Evolutionary conservation across 2,329 filamentous ascomycete species (phyloP), one percentile per base, ranked within the genome.

Genomic region (Diplocarpon mali): DNA sequence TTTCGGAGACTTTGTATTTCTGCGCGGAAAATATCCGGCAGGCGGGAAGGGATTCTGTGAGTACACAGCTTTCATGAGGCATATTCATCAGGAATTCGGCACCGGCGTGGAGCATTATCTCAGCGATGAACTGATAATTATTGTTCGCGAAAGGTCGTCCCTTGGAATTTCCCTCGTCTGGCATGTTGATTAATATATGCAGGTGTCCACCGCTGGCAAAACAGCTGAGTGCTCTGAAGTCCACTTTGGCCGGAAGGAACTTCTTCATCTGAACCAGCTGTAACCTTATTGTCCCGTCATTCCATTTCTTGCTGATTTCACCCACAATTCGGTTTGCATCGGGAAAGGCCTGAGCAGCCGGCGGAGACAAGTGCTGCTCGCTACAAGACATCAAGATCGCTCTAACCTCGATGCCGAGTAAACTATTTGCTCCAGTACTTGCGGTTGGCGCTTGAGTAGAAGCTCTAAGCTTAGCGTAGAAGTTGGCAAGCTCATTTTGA

Each of bases 291-390:
- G 40, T 42, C 1, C 40, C 40, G 35, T 42, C 40, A 13, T 42
- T 42, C 40, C 40, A 42, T 34, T 42, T 42, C 24, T 42, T 42
- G 32, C 40, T 42, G 15, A 42, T 42, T 16, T 42, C 40, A n/a
- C 40, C 40, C 6, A 42, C 40, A 5, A 42, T 13, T n/a, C 40
- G 35, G 14, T 35, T 35, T 5, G 40, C 35, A 27, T 42, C 40
- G 2, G 40, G 40, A n/a, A 42, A 42, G 35, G 40, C 40, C 29
- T 36, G 35, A 2, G 40, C 40, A 7, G 40, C 40, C 35, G 31
- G 40, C 10, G 35, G 32, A 7, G 32, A 42, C 2, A 42, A 34
- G 17, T 35, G 20, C 27, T 42, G 40, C 13, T 42, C 17, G 17
- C 40, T 42, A 12, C 40, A 42, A 5, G 40, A 42, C 40, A 42